Evolutionary conservation across 176 grass and related monocot genomes (phyloP).

Genomic region (Oryza rufipogon): DNA sequence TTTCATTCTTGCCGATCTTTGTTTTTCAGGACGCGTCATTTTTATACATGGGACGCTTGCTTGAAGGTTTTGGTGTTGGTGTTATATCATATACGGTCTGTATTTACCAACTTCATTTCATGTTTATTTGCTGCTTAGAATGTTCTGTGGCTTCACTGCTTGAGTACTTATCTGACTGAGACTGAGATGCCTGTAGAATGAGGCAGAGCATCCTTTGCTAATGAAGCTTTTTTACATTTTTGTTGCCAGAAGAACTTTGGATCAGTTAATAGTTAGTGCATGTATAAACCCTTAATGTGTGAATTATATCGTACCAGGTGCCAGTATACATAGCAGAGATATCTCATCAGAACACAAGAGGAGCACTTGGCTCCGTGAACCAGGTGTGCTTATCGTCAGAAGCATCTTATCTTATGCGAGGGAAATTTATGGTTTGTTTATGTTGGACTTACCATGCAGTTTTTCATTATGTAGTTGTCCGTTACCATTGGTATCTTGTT

Average conservation of each 20-base stretch:
- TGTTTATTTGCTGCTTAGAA: slow-evolving; percentile 15
- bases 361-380: slow-evolving; percentile 83
- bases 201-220: background rate
- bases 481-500: slow-evolving; percentile 89
- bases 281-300: background rate
- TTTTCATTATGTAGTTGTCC: slow-evolving; percentile 56
- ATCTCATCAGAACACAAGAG: slow-evolving; percentile 80
- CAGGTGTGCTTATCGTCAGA: slow-evolving; percentile 54
- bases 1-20: slow-evolving; percentile 11
- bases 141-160: background rate
- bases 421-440: slow-evolving; percentile 16
- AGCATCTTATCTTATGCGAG: background rate
- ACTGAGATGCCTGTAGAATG: background rate
- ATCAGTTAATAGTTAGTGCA: background rate
- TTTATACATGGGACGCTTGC: slow-evolving; percentile 81
- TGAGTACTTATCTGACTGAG: background rate
- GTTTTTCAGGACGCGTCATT: slow-evolving; percentile 73
- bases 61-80: slow-evolving; percentile 93
- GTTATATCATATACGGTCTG: slow-evolving; percentile 86
- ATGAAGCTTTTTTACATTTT: background rate
- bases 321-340: slow-evolving; percentile 97
- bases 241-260: background rate
- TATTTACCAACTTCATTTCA: background rate
- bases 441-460: background rate
- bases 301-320: slow-evolving; percentile 53